Base-by-base conservation (phyloP, 352 stramenopile genomes). In the Globisporangium uncinulatum region DNA sequence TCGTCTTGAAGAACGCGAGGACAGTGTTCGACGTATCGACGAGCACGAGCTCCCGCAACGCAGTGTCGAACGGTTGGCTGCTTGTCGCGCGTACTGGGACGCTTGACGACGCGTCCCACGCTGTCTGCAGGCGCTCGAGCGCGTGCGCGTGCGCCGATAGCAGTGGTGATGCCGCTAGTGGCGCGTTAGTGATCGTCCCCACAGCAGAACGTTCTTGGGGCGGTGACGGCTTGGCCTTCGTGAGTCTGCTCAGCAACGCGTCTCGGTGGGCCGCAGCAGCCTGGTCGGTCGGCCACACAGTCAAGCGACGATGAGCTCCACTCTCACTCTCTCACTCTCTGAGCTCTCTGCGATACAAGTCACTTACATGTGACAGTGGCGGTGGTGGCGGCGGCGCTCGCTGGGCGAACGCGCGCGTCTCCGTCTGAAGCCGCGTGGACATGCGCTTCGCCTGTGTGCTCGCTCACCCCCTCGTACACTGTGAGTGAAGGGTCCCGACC, bases 21-120 rank as follows among this genome's bases (percentile, higher is more conserved):
- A 87, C 62, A 17, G 77, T 47, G 49, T 71, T 84, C 31, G 76
- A 89, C n/a, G 77, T 63, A 37, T 86, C 69, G 31, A 69, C 75
- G 43, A 86, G 46, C 4, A 87, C 54, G 31, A 74, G 61, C 37
- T 86, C 73, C 36, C 72, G 54, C 7, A 82, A 37, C 2, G 65
- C 65, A 6, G 69, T 69, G 9, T 56, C 57, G 43, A 78, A 85
- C 42, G 62, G 39, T 43, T 7, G 4, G 17, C 15, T 43, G n/a
- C 17, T 3, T 21, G 19, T 24, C 19, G 34, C n/a, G 17, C 46
- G 48, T 51, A n/a, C 8, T 36, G 41, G n/a, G 11, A n/a, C 36
- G 21, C 49, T 58, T 4, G 24, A 19, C 41, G 47, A 47, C 29
- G 41, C 54, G 1, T 43, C 52, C 65, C 65, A 71, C 19, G 65